Base-by-base conservation (phyloP, 495 filamentous ascomycete species). In the Xylaria sp. region DNA sequence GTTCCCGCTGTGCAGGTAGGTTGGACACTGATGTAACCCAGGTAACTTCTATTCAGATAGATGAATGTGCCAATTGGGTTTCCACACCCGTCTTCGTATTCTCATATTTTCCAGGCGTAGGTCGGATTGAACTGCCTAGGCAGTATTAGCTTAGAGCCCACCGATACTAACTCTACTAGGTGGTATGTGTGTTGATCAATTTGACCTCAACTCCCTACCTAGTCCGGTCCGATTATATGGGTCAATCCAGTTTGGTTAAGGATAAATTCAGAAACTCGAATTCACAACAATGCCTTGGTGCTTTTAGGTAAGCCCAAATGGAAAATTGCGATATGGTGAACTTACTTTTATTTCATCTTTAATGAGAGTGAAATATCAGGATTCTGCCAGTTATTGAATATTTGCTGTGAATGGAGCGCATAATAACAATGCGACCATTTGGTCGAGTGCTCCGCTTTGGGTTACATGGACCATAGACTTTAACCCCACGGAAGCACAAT, bases 401-500 rank as follows among this genome's bases (percentile, higher is more conserved):
- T 35, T 59, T 21, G n/a, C 31, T 37, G 17, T n/a, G 33, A 12
- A 59, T 59, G 57, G 57, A 35, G 31, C 31, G 57, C 57, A n/a
- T 59, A 58, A 12, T 19, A 37, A 43, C 19, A 29, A 24, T 44
- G 35, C 21, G 11, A 26, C 59, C 24, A 52, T 35, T 17, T 9
- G 4, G 50, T 58, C 8, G 14, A 46, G 8, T 44, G 6, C 15
- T 59, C 67, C 53, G 55, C 53, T 40, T 41, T 37, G 11, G 67
- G 67, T 61, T 48, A 59, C 53, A 68, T 61, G 50, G 31, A 24
- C 50, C 40, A 43, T 24, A 12, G 26, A 50, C 15, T 31, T 58
- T 68, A 68, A 59, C 26, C 48, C 12, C 6, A 52, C 67, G 67
- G 67, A 68, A 35, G 33, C 52, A 68, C 19, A 46, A 48, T 9